Conservation (phyloP, 2,329 filamentous ascomycete genomes). For the Penicillium olsonii region DNA sequence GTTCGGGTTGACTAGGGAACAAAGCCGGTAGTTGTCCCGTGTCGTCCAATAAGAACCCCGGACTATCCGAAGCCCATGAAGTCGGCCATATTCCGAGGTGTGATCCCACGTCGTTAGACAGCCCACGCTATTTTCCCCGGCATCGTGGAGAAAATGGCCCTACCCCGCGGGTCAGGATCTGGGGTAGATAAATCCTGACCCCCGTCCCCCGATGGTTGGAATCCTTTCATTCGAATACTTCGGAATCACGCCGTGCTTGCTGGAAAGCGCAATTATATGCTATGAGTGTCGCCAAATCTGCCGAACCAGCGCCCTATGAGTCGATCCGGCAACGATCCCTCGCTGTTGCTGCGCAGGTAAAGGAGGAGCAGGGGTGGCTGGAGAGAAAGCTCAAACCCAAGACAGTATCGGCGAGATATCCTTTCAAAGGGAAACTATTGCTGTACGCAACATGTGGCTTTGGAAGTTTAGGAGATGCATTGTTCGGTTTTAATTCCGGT, state of each 20-base stretch:
- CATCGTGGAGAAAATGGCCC: slow-evolving; percentile 15
- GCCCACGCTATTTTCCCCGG: not conserved
- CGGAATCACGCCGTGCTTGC: not conserved
- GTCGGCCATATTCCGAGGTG: not conserved
- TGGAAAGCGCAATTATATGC: not conserved
- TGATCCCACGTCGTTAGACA: not conserved
- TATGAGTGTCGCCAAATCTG: slow-evolving; percentile 6
- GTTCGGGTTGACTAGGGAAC: not conserved
- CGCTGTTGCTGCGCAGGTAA: slow-evolving; percentile 25
- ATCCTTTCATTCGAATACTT: not conserved
- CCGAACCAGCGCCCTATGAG: slow-evolving; percentile 11
- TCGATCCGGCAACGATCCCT: slow-evolving; percentile 24
- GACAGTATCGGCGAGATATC: slow-evolving; percentile 39
- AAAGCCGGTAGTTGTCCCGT: not conserved
- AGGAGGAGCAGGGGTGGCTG: slow-evolving; percentile 32
- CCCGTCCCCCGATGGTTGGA: not conserved
- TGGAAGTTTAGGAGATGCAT: slow-evolving; percentile 43
- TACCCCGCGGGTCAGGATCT: slow-evolving; percentile 15
- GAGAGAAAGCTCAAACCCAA: slow-evolving; percentile 40
- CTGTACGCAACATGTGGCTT: slow-evolving; percentile 44
- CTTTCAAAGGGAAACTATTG: slow-evolving; percentile 38
- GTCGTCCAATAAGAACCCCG: slow-evolving; percentile 1
- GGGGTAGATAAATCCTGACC: slow-evolving; percentile 18
- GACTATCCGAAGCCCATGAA: not conserved
- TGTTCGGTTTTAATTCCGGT: slow-evolving; percentile 48